A percentile compares a stretch with the other conserved stretches of the same genome.
Conservation (phyloP, 179 eudicot species). For the Silene noctiflora region DNA sequence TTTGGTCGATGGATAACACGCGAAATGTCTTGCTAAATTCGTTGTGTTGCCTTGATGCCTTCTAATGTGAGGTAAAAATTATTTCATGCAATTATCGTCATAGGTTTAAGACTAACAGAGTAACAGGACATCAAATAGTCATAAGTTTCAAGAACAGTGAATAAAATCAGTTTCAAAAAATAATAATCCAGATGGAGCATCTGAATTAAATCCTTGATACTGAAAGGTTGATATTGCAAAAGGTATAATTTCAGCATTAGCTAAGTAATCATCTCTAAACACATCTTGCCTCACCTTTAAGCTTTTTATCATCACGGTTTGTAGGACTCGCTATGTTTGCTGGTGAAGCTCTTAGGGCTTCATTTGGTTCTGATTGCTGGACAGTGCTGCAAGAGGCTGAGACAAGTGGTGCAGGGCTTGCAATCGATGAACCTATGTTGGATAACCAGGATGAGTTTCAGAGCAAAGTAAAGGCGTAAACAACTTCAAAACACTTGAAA, state of each 20-base stretch:
- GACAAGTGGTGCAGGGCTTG: slow-evolving; percentile 15
- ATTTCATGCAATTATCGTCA: no score
- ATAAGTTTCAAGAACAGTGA: no score
- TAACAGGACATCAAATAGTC: no score
- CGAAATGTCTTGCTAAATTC: no score
- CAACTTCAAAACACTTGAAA: slow-evolving; percentile 14
- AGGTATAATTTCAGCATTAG: no score
- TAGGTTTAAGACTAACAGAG: not conserved
- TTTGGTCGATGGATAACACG: no score
- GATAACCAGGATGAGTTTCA: not conserved
- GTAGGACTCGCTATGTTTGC: slow-evolving; percentile 11
- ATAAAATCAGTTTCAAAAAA: no score
- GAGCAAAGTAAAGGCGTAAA: not conserved
- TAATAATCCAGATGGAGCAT: no score
- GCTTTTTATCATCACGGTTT: slow-evolving; percentile 21
- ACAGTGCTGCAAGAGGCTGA: slow-evolving; percentile 20
- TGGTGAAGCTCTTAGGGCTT: slow-evolving; percentile 22
- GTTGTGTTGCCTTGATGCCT: no score
- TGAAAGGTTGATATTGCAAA: no score
- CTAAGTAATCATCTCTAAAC: not conserved
- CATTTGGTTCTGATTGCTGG: slow-evolving; percentile 21
- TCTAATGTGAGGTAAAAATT: no score
- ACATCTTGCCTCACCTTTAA: slow-evolving; percentile 28
- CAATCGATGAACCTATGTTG: slow-evolving; percentile 26
- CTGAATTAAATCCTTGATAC: no score